Conservation (phyloP, 257 asterid species). For the Solanum medicagineum region DNA sequence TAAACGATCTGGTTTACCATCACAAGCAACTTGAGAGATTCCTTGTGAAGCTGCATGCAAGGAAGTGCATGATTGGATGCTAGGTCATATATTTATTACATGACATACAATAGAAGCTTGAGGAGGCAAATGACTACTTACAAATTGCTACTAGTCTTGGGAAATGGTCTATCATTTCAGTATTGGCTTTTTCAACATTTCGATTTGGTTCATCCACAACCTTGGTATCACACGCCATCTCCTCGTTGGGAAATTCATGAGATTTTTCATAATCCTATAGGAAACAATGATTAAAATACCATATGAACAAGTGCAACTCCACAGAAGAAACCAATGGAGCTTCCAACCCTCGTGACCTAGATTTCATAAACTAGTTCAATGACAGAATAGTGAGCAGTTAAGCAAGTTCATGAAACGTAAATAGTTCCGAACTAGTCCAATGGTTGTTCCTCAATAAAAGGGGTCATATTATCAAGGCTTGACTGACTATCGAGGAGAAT, state of each 20-base stretch:
- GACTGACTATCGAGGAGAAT: background rate
- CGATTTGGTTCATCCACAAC: slow-evolving; percentile 25
- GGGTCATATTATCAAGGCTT: background rate
- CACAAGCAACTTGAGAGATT: slow-evolving; percentile 44
- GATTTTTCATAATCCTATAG: slow-evolving; percentile 51
- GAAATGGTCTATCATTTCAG: slow-evolving; percentile 31
- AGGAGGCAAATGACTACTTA: slow-evolving; percentile 25
- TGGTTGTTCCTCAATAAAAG: background rate
- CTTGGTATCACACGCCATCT: slow-evolving; percentile 28
- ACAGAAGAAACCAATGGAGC: background rate
- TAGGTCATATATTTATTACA: background rate
- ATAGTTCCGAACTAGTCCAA: background rate
- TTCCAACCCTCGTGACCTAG: background rate
- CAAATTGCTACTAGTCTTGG: slow-evolving; percentile 55
- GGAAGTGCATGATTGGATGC: background rate
- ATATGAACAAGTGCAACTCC: background rate
- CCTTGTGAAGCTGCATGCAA: slow-evolving; percentile 57
- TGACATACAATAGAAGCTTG: background rate
- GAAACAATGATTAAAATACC: background rate
- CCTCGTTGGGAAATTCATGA: slow-evolving; percentile 26
- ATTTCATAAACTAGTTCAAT: background rate
- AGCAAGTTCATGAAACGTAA: background rate
- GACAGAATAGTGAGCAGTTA: background rate
- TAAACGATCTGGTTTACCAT: slow-evolving; percentile 40
- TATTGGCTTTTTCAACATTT: slow-evolving; percentile 24